Percentiles rank a stretch among this genome's conserved stretches.
Evolutionary conservation across 2,329 filamentous ascomycete species (phyloP).

Genomic region (Fusarium longipes): DNA sequence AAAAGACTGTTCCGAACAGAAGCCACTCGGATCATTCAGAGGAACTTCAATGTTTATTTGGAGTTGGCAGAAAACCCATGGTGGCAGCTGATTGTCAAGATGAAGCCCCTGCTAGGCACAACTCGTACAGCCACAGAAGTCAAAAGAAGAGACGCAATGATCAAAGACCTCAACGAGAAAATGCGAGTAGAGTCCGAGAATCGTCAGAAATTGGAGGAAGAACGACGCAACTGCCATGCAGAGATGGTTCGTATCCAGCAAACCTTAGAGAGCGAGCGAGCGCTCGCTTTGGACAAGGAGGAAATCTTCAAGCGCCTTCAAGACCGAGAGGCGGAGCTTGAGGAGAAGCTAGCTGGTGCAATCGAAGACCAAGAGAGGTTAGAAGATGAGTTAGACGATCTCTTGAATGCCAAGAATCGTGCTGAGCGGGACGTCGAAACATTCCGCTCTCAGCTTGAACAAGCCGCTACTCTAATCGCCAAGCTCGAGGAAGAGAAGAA

Average conservation of each 20-base stretch:
- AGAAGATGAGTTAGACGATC: slow-evolving; percentile 90
- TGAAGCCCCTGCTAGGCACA: slow-evolving; percentile 93
- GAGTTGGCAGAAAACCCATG: slow-evolving; percentile 92
- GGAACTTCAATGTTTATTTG: slow-evolving; percentile 92
- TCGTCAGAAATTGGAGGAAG: slow-evolving; percentile 86
- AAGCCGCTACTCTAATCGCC: slow-evolving; percentile 87
- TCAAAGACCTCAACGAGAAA: slow-evolving; percentile 85
- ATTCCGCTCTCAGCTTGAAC: slow-evolving; percentile 85
- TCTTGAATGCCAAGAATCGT: slow-evolving; percentile 89
- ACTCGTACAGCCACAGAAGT: slow-evolving; percentile 93
- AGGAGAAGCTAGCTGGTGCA: slow-evolving; percentile 90
- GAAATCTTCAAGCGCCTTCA: slow-evolving; percentile 99
- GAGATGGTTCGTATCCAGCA: slow-evolving; percentile 93
- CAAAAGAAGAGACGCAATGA: slow-evolving; percentile 94
- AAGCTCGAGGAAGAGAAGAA: slow-evolving; percentile 89
- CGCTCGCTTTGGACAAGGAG: slow-evolving; percentile 96
- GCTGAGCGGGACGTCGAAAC: slow-evolving; percentile 86
- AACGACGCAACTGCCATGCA: slow-evolving; percentile 84
- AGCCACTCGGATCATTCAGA: slow-evolving; percentile 92
- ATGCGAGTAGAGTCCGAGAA: slow-evolving; percentile 81
- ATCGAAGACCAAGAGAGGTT: slow-evolving; percentile 94
- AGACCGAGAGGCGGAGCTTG: slow-evolving; percentile 87
- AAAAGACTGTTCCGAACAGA: slow-evolving; percentile 96
- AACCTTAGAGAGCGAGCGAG: slow-evolving; percentile 92
- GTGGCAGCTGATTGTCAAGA: slow-evolving; percentile 95